Evolutionary conservation across 2,329 filamentous ascomycete genomes (phyloP), one percentile per base, ranked within the genome.

Genomic region (Alternaria ventricosa): DNA sequence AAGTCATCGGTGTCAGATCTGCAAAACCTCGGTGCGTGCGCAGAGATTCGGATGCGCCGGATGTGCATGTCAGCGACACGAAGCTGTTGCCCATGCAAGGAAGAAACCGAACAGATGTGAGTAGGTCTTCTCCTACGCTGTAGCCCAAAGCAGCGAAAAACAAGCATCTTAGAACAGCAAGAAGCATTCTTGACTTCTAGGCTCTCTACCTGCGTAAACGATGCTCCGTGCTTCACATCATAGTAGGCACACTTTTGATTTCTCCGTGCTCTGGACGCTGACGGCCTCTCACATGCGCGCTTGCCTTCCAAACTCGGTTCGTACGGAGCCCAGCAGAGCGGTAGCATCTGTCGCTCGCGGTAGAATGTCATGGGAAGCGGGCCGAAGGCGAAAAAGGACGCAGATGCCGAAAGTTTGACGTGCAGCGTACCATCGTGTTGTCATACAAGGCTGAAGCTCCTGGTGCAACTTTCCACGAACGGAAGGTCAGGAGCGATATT

Each of bases 401-500:
- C 20, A 49, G 43, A 46, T 58, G 56, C 56, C 56, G 46, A 58
- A 33, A 51, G 18, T 28, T 53, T 50, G n/a, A 25, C 13, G 5
- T 13, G 20, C 20, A 20, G 22, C 13, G 11, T 20, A 23, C 11
- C 18, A 20, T 33, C 13, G 15, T 44, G 13, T n/a, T 18, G n/a
- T 28, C 43, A 33, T 4, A 30, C 43, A 47, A 47, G 27, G 36
- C 54, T 30, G 43, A 46, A 30, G 36, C 28, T 43, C 18, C 13
- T 53, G 20, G 20, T n/a, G 43, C 43, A 30, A 23, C 28, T 46
- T 43, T 23, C 36, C 53, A 60, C 50, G 57, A 47, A 60, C 57
- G 45, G 50, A 36, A 46, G 12, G 50, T 33, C 44, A 56, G 58
- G 11, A 60, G 23, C 43, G 43, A 61, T 57, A 61, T 61, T 61